Evolutionary conservation across 352 stramenopile genomes (phyloP).

Genomic region (Pythium aristosporum): DNA sequence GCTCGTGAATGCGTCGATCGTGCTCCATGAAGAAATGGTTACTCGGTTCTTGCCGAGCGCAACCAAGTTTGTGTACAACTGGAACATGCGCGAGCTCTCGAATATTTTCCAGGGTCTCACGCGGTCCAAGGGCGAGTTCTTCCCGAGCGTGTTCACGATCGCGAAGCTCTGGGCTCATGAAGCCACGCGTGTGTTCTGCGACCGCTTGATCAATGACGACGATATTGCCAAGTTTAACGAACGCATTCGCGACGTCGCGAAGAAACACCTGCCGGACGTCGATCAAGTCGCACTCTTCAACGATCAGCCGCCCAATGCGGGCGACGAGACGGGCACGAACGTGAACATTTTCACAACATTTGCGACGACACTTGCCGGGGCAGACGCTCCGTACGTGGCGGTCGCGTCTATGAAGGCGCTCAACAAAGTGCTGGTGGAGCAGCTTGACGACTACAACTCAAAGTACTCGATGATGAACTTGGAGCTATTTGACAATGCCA

Average conservation of each 20-base stretch:
- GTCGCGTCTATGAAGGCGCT: constrained; percentile 82
- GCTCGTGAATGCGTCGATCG: constrained; percentile 90
- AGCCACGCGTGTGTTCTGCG: constrained; percentile 95
- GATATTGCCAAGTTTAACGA: constrained; percentile 93
- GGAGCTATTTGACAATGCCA: constrained; percentile 97
- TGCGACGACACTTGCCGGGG: constrained; percentile 65
- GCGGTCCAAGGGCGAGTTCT: constrained; percentile 92
- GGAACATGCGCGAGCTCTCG: constrained; percentile 96
- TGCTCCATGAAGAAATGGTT: constrained; percentile 92
- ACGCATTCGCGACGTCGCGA: constrained; percentile 90
- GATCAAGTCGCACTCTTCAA: constrained; percentile 85
- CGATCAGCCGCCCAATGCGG: constrained; percentile 36
- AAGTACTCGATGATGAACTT: constrained; percentile 98
- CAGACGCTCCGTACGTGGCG: constrained; percentile 70
- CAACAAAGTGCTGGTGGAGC: constrained; percentile 91
- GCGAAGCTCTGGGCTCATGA: constrained; percentile 96
- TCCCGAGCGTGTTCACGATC: constrained; percentile 82
- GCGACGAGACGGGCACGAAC: constrained; percentile 33
- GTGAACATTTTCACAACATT: constrained; percentile 97
- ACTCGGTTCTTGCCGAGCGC: constrained; percentile 94
- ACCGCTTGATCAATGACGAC: constrained; percentile 95
- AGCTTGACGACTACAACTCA: constrained; percentile 96
- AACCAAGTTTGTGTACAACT: constrained; percentile 99
- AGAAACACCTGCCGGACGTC: constrained; percentile 91
- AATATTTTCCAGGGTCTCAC: constrained; percentile 97